These are phyloP conservation scores for Vanderwaltozyma yarrowii DNA, from an alignment of 805 yeast species.

Conservation along the genomic window DNA sequence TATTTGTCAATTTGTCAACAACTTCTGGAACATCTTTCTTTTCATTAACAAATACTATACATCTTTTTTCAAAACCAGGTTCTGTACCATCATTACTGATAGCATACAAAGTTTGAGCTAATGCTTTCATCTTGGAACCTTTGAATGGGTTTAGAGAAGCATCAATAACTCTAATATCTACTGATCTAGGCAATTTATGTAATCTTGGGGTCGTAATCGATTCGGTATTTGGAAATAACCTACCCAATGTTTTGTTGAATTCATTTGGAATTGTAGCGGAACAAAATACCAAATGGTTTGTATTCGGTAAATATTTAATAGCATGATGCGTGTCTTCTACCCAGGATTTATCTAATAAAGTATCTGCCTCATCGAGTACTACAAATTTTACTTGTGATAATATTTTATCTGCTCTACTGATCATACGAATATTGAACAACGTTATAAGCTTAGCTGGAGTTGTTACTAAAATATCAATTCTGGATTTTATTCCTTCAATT, in stretches of 20 bases:
- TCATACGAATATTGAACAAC: conserved; percentile 28
- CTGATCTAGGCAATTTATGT: conserved; percentile 72
- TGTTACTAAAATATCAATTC: conserved; percentile 73
- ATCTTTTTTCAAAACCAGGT: conserved; percentile 62
- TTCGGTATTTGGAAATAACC: conserved; percentile 52
- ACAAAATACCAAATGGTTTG: conserved; percentile 61
- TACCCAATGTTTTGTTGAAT: conserved; percentile 51
- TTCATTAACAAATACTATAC: conserved; percentile 75
- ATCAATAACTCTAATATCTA: conserved; percentile 66
- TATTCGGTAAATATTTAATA: conserved; percentile 39
- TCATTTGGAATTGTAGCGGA: conserved; percentile 85
- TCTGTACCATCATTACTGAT: conserved; percentile 80
- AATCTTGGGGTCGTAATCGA: conserved; percentile 70
- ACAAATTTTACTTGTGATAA: conserved; percentile 43
- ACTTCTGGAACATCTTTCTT: conserved; percentile 52
- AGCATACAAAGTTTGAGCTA: conserved; percentile 82
- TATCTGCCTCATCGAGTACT: conserved; percentile 91
- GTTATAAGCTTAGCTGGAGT: conserved; percentile 66
- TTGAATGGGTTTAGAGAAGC: conserved; percentile 70
- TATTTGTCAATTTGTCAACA: conserved; percentile 40
- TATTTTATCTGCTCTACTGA: conserved; percentile 31
- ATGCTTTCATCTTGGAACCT: conserved; percentile 73
- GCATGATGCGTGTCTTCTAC: conserved; percentile 50
- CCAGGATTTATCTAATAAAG: conserved; percentile 77
- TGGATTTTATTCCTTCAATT: conserved; percentile 35